Base-by-base conservation (phyloP, 192 early-diverging fungal species). In the Gamsiella multidivaricata region DNA sequence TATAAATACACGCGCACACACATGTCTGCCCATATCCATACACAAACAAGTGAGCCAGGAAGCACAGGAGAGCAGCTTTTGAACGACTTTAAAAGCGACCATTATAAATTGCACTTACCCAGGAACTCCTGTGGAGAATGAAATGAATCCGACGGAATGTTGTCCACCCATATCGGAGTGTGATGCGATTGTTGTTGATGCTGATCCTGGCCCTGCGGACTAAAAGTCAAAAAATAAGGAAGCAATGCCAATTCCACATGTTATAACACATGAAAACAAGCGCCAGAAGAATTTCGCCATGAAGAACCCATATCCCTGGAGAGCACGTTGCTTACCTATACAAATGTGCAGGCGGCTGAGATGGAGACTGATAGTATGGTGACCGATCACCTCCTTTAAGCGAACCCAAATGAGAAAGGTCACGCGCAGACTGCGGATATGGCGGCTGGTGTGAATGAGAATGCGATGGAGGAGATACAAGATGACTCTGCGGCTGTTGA, bases 101-200 rank as follows among this genome's bases (percentile, higher is more conserved):
- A 41, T 23, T 22, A 57, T 3, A 20, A 20, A 9, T 32, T 17
- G 20, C 34, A 51, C 65, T 41, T 68, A 58, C 65, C 65, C 17
- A 58, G 43, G 28, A 68, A 68, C 20, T 68, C 65, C 51, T 46
- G 55, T 50, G 55, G 46, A 49, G 42, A 37, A 23, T 68, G 65
- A 37, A 68, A 58, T 45, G 68, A 53, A 22, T 54, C 58, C 4
- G 68, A 58, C n/a, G 65, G 41, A 42, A 58, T 57, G 15, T 51
- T 41, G 25, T 39, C 52, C 10, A 68, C 34, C 65, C 65, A 68
- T 45, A 57, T 28, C 5, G 41, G 47, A 3, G 54, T 29, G 10
- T 70, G 57, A 20, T 70, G 67, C 20, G 60, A 57, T 17, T 60
- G 58, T 7, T 60, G 47, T 2, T 70, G 68, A 28, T 69, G 56